Evolutionary conservation across 2,329 filamentous ascomycete species (phyloP).

Genomic region (Botrytis deweyae): DNA sequence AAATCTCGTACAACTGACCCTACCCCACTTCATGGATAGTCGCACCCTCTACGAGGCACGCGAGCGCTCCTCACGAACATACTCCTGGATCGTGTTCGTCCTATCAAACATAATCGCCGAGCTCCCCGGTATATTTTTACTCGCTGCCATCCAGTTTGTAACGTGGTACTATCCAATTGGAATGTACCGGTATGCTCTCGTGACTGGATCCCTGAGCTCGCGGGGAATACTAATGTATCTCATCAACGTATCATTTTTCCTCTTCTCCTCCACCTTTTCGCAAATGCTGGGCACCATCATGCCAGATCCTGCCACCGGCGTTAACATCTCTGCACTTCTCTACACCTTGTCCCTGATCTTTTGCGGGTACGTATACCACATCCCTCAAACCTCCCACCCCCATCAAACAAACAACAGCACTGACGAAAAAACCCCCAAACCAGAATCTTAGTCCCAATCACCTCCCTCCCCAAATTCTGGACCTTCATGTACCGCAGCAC

Average conservation of each 20-base stretch:
- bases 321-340: neutral
- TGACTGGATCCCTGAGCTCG: constrained; percentile 44
- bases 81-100: constrained; percentile 35
- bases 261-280: neutral
- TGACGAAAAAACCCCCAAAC: neutral
- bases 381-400: neutral
- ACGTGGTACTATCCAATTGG: constrained; percentile 82
- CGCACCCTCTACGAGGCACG: neutral
- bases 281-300: neutral
- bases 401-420: neutral
- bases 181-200: constrained; percentile 58
- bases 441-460: neutral
- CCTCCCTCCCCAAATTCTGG: neutral
- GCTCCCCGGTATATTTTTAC: constrained; percentile 70
- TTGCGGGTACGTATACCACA: neutral
- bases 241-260: neutral
- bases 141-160: constrained; percentile 53
- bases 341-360: neutral
- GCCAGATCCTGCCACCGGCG: neutral
- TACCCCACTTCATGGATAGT: constrained; percentile 58
- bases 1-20: constrained; percentile 56
- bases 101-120: constrained; percentile 64
- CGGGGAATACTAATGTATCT: neutral
- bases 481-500: constrained; percentile 73
- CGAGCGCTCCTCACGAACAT: constrained; percentile 18